Base-by-base conservation (phyloP, 169 alveolate species). In the Eimeria zaria region DNA sequence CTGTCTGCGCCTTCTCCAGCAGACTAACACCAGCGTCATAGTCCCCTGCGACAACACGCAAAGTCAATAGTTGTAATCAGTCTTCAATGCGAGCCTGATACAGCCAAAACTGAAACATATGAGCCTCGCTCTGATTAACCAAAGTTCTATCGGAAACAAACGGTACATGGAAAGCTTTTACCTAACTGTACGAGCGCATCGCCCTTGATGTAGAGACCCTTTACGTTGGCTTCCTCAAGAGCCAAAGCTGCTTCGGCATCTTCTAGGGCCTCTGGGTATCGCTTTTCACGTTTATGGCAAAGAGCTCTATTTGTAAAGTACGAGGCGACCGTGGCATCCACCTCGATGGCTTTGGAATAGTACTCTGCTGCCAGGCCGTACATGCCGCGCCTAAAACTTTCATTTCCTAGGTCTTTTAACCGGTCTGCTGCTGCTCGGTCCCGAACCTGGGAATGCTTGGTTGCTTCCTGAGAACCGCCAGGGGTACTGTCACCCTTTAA, bases 281-380 rank as follows among this genome's bases (percentile, higher is more conserved):
- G 83, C 44, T 95, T 93, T 95, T 97, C 98, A 80, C 97, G 97
- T 89, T 98, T 98, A 97, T 98, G 98, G 73, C 99, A 98, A 33
- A 98, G 97, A 7, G 99, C 99, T 60, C 99, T 81, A 95, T 98
- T 98, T 18, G 99, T 98, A 94, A 92, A 97, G 97, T 97, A 98
- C n/a, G 97, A 98, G 95, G 97, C 98, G 89, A 97, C 97, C 0
- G 97, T 97, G 53, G 98, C 97, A 81, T 97, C 98, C 60, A 84
- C 83, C 55, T 94, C 96, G 24, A 98, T 97, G 33, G 99, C 99
- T 76, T 97, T 97, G 14, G 99, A 96, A 95, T 98, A 98, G 89
- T 97, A 97, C 69, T 97, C 98, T 14, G 98, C 97, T n/a, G 99
- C 99, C 69, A 98, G 97, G 91, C 98, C 98, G 51, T 97, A 95